Percentiles rank a stretch among this genome's conserved stretches.
Conservation (phyloP, 768 basidiomycete genomes). For the Kwoniella heveanensis region DNA sequence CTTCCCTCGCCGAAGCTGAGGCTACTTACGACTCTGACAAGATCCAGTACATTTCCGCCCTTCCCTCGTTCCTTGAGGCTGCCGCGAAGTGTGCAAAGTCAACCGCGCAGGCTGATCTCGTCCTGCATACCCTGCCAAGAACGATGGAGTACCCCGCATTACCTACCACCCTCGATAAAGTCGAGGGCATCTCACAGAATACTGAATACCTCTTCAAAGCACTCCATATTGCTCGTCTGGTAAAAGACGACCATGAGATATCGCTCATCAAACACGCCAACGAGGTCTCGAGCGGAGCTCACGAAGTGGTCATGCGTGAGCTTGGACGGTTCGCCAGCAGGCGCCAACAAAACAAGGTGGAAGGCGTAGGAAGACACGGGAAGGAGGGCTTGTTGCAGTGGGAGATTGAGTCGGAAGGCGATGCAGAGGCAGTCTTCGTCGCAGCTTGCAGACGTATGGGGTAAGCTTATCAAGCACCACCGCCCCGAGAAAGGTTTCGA, state of each 20-base stretch:
- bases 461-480: slow-evolving; percentile 58
- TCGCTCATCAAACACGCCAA: slow-evolving; percentile 75
- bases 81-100: background rate
- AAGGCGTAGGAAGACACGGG: slow-evolving; percentile 29
- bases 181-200: slow-evolving; percentile 51
- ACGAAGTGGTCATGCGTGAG: slow-evolving; percentile 88
- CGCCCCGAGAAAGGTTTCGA: too few species aligned
- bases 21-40: slow-evolving; percentile 52
- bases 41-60: slow-evolving; percentile 61
- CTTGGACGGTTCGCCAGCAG: slow-evolving; percentile 63
- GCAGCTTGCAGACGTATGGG: slow-evolving; percentile 86
- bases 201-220: slow-evolving; percentile 72
- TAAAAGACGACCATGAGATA: slow-evolving; percentile 76
- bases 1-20: slow-evolving; percentile 64
- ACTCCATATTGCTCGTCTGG: slow-evolving; percentile 76
- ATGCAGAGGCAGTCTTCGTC: slow-evolving; percentile 91
- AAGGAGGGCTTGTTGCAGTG: slow-evolving; percentile 63
- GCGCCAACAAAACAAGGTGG: slow-evolving; percentile 1
- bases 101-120: slow-evolving; percentile 9
- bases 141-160: slow-evolving; percentile 47
- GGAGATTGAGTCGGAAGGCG: slow-evolving; percentile 87
- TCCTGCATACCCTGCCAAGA: slow-evolving; percentile 46
- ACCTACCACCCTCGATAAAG: slow-evolving; percentile 32
- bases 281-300: slow-evolving; percentile 82
- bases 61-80: slow-evolving; percentile 48